Conservation (phyloP, 2,329 filamentous ascomycete genomes). For the Bipolaris victoriae region DNA sequence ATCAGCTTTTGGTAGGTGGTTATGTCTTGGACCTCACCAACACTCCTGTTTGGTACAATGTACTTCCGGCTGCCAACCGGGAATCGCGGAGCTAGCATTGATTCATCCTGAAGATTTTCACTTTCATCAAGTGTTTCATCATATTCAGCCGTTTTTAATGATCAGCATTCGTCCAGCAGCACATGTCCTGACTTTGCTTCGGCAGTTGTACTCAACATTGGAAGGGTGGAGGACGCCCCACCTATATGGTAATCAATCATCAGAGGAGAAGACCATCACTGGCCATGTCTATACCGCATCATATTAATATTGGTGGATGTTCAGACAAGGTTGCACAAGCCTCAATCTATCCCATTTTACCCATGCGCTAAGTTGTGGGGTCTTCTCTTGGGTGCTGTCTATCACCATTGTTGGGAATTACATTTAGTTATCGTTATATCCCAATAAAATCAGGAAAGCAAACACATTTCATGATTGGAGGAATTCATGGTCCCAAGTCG, state of each 20-base stretch:
- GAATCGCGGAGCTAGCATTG: too few relatives aligned
- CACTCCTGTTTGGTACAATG: neutral
- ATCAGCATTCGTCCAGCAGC: slow-evolving; percentile 7
- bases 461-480: slow-evolving; percentile 6
- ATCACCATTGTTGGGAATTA: too few relatives aligned
- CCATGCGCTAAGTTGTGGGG: slow-evolving; percentile 24
- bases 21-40: neutral
- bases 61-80: neutral
- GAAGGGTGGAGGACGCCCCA: slow-evolving; percentile 10
- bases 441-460: neutral
- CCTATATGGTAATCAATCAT: neutral
- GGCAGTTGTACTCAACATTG: slow-evolving; percentile 12
- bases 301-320: slow-evolving; percentile 11
- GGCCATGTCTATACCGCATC: neutral
- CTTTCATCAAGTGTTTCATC: neutral
- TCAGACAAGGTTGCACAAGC: slow-evolving; percentile 18
- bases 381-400: neutral
- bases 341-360: slow-evolving; percentile 21
- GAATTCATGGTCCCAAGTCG: neutral
- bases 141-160: neutral
- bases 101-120: too few relatives aligned
- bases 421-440: too few relatives aligned
- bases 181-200: slow-evolving; percentile 14
- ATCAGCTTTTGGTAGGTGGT: neutral
- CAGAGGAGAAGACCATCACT: neutral